Percentiles rank a stretch among this genome's conserved stretches.
These are phyloP conservation scores for Hanseniaspora hatyaiensis DNA, from an alignment of 805 yeast species.

Conservation along the genomic window DNA sequence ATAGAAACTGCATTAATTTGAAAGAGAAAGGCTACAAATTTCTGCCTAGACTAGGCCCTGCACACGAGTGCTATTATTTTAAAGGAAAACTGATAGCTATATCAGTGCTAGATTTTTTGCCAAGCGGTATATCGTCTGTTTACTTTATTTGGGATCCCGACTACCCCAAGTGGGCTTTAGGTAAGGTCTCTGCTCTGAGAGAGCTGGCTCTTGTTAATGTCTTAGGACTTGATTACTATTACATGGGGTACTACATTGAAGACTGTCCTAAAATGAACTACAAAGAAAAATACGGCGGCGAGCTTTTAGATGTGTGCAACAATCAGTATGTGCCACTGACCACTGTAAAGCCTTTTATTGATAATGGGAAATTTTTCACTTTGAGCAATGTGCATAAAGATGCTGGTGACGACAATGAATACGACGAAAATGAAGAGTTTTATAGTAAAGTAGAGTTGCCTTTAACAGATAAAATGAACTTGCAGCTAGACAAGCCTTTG, in stretches of 20 bases:
- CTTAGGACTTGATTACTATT: slow-evolving; percentile 42
- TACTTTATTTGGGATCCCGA: slow-evolving; percentile 86
- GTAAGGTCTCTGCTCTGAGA: slow-evolving; percentile 62
- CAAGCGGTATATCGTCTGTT: slow-evolving; percentile 66
- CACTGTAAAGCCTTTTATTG: slow-evolving; percentile 18
- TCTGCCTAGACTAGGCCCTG: slow-evolving; percentile 40
- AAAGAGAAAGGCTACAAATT: slow-evolving; percentile 18
- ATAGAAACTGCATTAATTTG: slow-evolving; percentile 3
- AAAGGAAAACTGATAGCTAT: slow-evolving; percentile 57
- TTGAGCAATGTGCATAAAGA: slow-evolving; percentile 15
- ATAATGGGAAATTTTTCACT: slow-evolving; percentile 25
- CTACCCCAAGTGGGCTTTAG: slow-evolving; percentile 54
- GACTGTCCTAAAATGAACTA: slow-evolving; percentile 77
- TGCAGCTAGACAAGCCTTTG: slow-evolving; percentile 10
- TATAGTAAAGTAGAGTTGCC: slow-evolving; percentile 16
- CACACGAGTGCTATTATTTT: slow-evolving; percentile 67
- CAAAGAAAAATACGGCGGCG: slow-evolving; percentile 69
- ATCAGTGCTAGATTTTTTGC: slow-evolving; percentile 66
- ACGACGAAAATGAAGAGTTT: slow-evolving; percentile 11
- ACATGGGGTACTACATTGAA: slow-evolving; percentile 68
- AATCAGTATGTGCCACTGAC: slow-evolving; percentile 32
- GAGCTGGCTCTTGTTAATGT: slow-evolving; percentile 49
- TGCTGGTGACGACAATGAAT: slow-evolving; percentile 8
- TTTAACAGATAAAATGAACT: slow-evolving; percentile 16
- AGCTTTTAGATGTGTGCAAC: slow-evolving; percentile 46